Evolutionary conservation across 495 filamentous ascomycete genomes (phyloP).

Genomic region (Xeromyces bisporus): DNA sequence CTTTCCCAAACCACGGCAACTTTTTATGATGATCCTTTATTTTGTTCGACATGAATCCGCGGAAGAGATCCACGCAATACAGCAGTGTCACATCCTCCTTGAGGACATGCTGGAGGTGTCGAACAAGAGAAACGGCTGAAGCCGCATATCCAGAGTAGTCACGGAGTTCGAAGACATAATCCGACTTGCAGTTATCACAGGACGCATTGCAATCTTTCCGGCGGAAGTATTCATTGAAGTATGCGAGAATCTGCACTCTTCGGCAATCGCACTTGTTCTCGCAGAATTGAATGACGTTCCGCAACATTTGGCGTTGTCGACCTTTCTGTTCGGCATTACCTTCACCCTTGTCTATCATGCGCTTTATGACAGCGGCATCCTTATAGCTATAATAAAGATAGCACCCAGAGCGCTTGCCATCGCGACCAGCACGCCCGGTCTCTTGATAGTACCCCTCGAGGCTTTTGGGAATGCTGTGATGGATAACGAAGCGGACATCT

Average conservation of each 20-base stretch:
- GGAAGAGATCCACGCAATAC: slow-evolving; percentile 43
- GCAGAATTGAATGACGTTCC: slow-evolving; percentile 67
- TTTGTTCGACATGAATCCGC: slow-evolving; percentile 35
- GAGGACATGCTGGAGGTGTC: slow-evolving; percentile 30
- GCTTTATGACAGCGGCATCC: slow-evolving; percentile 44
- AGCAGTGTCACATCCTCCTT: slow-evolving; percentile 31
- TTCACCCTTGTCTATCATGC: slow-evolving; percentile 68
- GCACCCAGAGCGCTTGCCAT: slow-evolving; percentile 74
- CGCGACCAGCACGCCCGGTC: slow-evolving; percentile 83
- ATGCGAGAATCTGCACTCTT: slow-evolving; percentile 70
- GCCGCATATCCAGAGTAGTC: slow-evolving; percentile 66
- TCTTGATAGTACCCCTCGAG: slow-evolving; percentile 98
- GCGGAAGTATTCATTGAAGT: slow-evolving; percentile 77
- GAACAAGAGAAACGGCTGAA: slow-evolving; percentile 48
- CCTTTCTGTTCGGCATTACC: slow-evolving; percentile 60
- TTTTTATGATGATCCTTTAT: slow-evolving; percentile 30
- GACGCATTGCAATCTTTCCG: slow-evolving; percentile 47
- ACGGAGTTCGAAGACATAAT: slow-evolving; percentile 42
- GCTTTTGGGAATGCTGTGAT: slow-evolving; percentile 80
- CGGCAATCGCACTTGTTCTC: slow-evolving; percentile 77
- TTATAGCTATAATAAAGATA: slow-evolving; percentile 73
- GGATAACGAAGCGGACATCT: slow-evolving; percentile 89
- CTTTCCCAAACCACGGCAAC: slow-evolving; percentile 36
- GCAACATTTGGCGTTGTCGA: slow-evolving; percentile 69
- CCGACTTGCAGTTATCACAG: slow-evolving; percentile 80